These are phyloP conservation scores for Wallacemonas rigidus DNA, from an alignment of 208 protist genomes.

Conservation along the genomic window DNA sequence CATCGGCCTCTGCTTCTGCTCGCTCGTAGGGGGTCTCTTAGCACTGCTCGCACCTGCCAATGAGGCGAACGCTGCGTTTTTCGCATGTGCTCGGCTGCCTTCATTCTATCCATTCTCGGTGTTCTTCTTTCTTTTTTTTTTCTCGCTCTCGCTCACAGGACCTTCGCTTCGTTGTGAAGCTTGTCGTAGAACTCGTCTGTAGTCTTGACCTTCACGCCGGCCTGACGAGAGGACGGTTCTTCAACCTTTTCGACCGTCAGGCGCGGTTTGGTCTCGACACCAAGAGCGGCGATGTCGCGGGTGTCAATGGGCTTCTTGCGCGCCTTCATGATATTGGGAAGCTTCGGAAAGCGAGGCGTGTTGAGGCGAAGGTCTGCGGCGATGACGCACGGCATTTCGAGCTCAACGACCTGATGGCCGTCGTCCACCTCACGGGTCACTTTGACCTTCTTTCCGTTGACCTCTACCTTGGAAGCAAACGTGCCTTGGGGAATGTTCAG, in stretches of 20 bases:
- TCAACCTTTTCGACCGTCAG: slow-evolving; percentile 67
- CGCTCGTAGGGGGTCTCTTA: too few species aligned
- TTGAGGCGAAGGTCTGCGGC: slow-evolving; percentile 94
- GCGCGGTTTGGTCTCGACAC: slow-evolving; percentile 82
- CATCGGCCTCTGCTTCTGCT: too few species aligned
- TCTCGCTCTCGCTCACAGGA: slow-evolving; percentile 21
- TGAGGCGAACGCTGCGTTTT: too few species aligned
- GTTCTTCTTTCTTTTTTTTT: slow-evolving; percentile 22
- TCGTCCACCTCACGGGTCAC: slow-evolving; percentile 95
- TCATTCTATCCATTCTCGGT: not conserved
- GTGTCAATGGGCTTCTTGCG: slow-evolving; percentile 95
- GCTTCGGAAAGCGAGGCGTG: slow-evolving; percentile 95
- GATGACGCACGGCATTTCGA: slow-evolving; percentile 87
- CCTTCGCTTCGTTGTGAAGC: slow-evolving; percentile 92
- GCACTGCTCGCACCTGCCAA: too few species aligned
- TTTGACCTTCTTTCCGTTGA: slow-evolving; percentile 74
- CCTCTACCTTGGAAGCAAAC: slow-evolving; percentile 91
- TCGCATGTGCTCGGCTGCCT: too few species aligned
- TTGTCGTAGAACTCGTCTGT: slow-evolving; percentile 93
- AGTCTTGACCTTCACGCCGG: slow-evolving; percentile 88
- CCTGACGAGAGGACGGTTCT: slow-evolving; percentile 84
- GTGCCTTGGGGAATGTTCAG: slow-evolving; percentile 94
- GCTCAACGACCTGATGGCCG: slow-evolving; percentile 90
- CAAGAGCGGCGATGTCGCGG: slow-evolving; percentile 69
- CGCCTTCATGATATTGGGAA: slow-evolving; percentile 98